Base-by-base conservation (phyloP, 495 filamentous ascomycete genomes). In the Poronia punctata region DNA sequence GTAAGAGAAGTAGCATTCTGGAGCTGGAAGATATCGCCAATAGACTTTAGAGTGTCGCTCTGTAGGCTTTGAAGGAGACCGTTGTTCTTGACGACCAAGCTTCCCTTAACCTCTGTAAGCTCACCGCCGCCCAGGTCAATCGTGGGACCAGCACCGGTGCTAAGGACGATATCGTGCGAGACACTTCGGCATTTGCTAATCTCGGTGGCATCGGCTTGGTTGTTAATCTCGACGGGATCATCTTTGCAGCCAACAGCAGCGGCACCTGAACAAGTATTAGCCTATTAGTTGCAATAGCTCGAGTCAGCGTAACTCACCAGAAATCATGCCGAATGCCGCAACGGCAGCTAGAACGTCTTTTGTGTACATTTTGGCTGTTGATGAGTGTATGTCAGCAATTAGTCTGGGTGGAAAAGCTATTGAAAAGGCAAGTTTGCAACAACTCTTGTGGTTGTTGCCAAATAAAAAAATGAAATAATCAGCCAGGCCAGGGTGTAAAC, bases 341-440 rank as follows among this genome's bases (percentile, higher is more conserved):
- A 77, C 75, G 59, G 86, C 82, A 53, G 93, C 71, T 46, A 88
- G 60, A 65, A 87, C 72, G 57, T 80, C 78, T 66, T 75, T 67
- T 68, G 80, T 72, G 60, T 80, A 74, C 90, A 97, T 95, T 59
- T 58, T 72, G 74, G 57, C 59, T 57, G 50, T 62, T 45, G 54
- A 45, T 50, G 46, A 52, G 35, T 38, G 33, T 24, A 22, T 34
- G n/a, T n/a, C n/a, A n/a, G n/a, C n/a, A n/a, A n/a, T n/a, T n/a
- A n/a, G n/a, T n/a, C n/a, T n/a, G n/a, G n/a, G n/a, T n/a, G n/a
- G n/a, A n/a, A n/a, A n/a, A n/a, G n/a, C n/a, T n/a, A 18, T 23
- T 24, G 10, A 56, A 16, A 44, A 46, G 38, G 52, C 45, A 48
- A 38, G 27, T 16, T 38, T 24, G 19, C 11, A 29, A 10, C 4